Base-by-base conservation (phyloP, 148 eudicot genomes). In the Cornus controversa region DNA sequence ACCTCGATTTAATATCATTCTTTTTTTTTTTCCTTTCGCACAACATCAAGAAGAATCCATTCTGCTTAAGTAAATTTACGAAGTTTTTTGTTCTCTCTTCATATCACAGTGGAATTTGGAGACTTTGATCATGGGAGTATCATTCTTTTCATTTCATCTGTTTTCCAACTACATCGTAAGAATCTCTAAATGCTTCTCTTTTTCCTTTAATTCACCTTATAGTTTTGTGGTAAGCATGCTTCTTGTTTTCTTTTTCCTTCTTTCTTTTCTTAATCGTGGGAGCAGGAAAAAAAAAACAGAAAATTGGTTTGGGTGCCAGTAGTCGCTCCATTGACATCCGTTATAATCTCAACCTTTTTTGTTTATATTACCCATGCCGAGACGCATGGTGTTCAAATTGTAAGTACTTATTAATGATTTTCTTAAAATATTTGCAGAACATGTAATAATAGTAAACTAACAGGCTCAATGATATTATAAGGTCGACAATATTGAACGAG, bases 281-380 rank as follows among this genome's bases (percentile, higher is more conserved):
- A 70, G 70, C 89, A 94, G 98, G 97, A 92, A 65, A 92, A 94
- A 78, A 94, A 79, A 82, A 75, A 92, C 75, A 92, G 84, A 85
- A 92, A 87, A 79, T 69, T 83, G 6, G 92, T 94, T 64, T 94
- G 98, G 98, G 79, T 94, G 18, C 91, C 98, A 3, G 98, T 97
- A 66, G 87, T 92, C 29, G 97, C 94, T 77, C 98, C 98, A 2
- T 77, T 94, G 82, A 81, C 80, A 26, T 90, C 92, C 15, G 97
- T 94, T 62, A 82, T 94, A 69, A 68, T 94, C 42, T 80, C 98
- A 2, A 92, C 98, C 25, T 80, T 94, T 16, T 81, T 84, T 47
- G 98, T 94, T 27, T 91, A 27, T 76, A 69, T 90, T 31, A 88
- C 96, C 6, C 95, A 76, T 70, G 97, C 91, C 6, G 88, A 94